Percentiles rank a stretch among this genome's conserved stretches.
phyloP scores from a whole-genome alignment of 768 basidiomycete species.

The Boletus pseudo-olivaceus region DNA sequence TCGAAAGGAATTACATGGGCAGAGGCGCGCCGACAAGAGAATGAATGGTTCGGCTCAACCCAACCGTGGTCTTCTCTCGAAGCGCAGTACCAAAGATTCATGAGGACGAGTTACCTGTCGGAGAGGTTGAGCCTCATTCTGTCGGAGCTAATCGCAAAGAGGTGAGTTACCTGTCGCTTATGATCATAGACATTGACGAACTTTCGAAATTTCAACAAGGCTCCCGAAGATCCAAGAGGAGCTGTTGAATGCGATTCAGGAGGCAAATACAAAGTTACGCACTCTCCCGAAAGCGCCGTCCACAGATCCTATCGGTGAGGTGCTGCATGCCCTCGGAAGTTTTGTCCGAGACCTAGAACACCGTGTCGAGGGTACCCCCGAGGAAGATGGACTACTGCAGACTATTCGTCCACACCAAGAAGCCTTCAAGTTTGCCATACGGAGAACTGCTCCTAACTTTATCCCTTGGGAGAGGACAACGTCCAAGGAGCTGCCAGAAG shows the following conservation, averaged over 20 bases:
- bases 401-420: constrained; percentile 47
- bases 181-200: not conserved
- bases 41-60: constrained; percentile 51
- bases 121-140: constrained; percentile 57
- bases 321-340: constrained; percentile 42
- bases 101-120: constrained; percentile 56
- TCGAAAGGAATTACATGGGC: constrained; percentile 42
- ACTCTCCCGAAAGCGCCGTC: constrained; percentile 52
- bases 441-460: constrained; percentile 55
- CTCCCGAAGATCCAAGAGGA: constrained; percentile 63
- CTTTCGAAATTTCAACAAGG: constrained; percentile 31
- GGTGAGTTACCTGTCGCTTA: constrained; percentile 36
- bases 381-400: constrained; percentile 53
- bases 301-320: constrained; percentile 52
- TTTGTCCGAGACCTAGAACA: constrained; percentile 45
- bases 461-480: constrained; percentile 40
- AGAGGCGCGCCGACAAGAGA: constrained; percentile 55
- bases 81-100: constrained; percentile 43
- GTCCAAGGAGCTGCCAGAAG: constrained; percentile 1
- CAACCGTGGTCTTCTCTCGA: constrained; percentile 57
- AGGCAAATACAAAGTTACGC: constrained; percentile 33
- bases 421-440: constrained; percentile 46
- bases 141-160: constrained; percentile 57
- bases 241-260: constrained; percentile 42
- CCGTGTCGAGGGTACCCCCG: constrained; percentile 52